Base-by-base conservation (phyloP, 2,329 filamentous ascomycete species). In the Coniochaeta hoffmannii region DNA sequence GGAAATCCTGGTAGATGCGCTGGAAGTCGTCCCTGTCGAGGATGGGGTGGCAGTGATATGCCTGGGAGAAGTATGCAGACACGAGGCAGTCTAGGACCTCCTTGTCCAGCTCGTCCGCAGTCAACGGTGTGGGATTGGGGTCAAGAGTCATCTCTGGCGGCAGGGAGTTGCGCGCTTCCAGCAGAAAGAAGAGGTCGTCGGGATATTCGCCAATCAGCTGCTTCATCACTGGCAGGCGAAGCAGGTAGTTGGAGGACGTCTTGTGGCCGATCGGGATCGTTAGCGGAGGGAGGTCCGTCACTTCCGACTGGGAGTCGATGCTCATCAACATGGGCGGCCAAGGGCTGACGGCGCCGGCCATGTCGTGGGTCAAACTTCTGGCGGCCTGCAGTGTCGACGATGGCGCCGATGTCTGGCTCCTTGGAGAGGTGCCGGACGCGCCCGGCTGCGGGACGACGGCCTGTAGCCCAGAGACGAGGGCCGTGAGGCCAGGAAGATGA, bases 211-310 rank as follows among this genome's bases (percentile, higher is more conserved):
- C 65, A 19, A 68, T 64, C 26, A 68, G 55, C 0, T 60, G 58
- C 46, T 65, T 65, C 58, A 65, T 65, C 0, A 62, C 60, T 2
- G 65, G 64, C 3, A 66, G 55, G 17, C 62, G 56, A 2, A 67
- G 54, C 1, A 67, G 58, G 53, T 66, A 67, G 53, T 56, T 67
- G 0, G 65, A 67, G 10, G 64, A 67, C 3, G 65, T 66, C 55
- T 65, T 66, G 55, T 67, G 65, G 22, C 62, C 61, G 30, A 66
- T 59, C 2, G 65, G 64, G 35, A 67, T 66, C 0, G 61, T 66
- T 17, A 67, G 56, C 1, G 65, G 64, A 1, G 64, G 63, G 3
- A 65, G 50, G 6, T 57, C 55, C 3, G 59, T 53, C 17, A 62
- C 44, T 15, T 53, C 59, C 6, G 57, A 55, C 19, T 54, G 55